These are phyloP conservation scores for Agastache rugosa DNA, from an alignment of 257 asterid genomes.

Conservation along the genomic window DNA sequence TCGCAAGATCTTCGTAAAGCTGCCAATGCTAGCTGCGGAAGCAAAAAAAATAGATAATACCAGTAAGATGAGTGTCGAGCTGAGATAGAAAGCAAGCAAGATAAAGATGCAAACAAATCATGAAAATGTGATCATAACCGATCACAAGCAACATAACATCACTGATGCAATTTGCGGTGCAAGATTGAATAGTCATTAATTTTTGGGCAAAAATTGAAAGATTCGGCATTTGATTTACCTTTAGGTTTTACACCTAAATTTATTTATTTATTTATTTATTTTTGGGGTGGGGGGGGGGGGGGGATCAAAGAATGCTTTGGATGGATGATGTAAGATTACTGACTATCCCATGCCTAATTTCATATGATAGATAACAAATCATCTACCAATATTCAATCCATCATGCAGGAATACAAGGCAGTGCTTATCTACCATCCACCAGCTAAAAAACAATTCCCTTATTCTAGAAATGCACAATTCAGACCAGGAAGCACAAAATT, in stretches of 20 bases:
- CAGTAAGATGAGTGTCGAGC: not conserved
- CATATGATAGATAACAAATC: not conserved
- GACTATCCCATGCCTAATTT: not conserved
- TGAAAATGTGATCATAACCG: not conserved
- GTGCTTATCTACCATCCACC: not conserved
- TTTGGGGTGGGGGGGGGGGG: no score
- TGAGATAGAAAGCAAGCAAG: not conserved
- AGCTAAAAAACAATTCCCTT: no score
- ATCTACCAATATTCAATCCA: not conserved
- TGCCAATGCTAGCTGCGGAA: conserved; percentile 83
- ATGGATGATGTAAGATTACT: not conserved
- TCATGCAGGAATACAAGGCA: not conserved
- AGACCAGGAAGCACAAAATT: not conserved
- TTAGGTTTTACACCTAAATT: no score
- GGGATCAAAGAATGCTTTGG: not conserved
- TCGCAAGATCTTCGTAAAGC: conserved; percentile 70
- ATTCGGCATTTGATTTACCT: no score
- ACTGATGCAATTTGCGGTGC: not conserved
- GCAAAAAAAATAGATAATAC: conserved; percentile 19
- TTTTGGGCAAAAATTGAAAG: no score
- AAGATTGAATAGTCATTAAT: no score
- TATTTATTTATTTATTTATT: no score
- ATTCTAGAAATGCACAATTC: not conserved
- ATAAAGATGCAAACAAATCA: not conserved
- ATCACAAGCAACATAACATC: not conserved